These are phyloP conservation scores for Tripidium arundinaceum DNA, from an alignment of 202 grass and related monocot genomes.

Conservation along the genomic window DNA sequence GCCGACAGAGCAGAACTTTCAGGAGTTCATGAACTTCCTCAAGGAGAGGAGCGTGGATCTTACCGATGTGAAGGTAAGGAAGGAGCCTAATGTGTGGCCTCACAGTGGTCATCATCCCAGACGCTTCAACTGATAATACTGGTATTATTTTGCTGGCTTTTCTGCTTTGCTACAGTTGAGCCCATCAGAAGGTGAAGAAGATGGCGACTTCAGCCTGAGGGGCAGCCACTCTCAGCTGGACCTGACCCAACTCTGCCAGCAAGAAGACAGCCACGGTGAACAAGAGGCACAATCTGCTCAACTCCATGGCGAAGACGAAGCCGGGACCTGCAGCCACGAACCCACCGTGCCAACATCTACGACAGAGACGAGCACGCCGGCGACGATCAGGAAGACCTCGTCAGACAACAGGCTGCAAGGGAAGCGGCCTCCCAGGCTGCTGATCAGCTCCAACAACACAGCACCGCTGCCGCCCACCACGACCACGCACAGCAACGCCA, in stretches of 20 bases:
- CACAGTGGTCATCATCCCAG: not conserved
- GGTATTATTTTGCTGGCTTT: not conserved
- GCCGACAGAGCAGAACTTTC: constrained; percentile 71
- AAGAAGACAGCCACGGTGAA: not conserved
- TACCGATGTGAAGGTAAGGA: constrained; percentile 48
- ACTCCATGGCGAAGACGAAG: not conserved
- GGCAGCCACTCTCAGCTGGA: constrained; percentile 31
- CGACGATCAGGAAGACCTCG: not conserved
- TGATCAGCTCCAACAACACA: not conserved
- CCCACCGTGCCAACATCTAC: not conserved
- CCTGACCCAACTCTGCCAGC: constrained; percentile 13
- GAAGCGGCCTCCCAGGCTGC: constrained; percentile 32
- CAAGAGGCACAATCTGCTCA: constrained; percentile 3
- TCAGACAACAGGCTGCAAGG: constrained; percentile 19
- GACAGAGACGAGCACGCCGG: not conserved
- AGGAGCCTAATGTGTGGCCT: too few species aligned
- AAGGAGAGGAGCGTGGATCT: constrained; percentile 60
- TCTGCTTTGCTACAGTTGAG: constrained; percentile 41
- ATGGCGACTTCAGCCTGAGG: constrained; percentile 24
- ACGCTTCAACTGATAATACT: not conserved
- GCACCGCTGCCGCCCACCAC: not conserved
- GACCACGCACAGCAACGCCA: not conserved
- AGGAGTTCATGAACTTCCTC: constrained; percentile 75
- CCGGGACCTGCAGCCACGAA: not conserved
- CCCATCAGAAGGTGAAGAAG: constrained; percentile 54